A percentile compares a stretch with the other conserved stretches of the same genome.
These are phyloP conservation scores for Colletotrichum sp. DNA, from an alignment of 2,329 filamentous ascomycete genomes.

Conservation along the genomic window DNA sequence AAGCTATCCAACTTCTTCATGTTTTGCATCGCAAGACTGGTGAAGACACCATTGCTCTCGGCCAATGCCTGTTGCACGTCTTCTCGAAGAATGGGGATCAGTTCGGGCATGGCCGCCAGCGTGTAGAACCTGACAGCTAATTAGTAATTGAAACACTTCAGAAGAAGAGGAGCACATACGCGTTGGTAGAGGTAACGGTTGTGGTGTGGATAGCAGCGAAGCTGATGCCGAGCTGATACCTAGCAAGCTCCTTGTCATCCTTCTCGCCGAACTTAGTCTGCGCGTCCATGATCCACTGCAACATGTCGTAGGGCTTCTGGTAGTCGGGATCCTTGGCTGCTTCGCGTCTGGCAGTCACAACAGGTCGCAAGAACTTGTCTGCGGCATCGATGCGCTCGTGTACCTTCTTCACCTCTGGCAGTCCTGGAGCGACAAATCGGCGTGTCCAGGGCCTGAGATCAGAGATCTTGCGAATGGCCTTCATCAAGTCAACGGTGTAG, in stretches of 20 bases:
- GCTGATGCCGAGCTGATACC: constrained; percentile 45
- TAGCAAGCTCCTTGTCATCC: constrained; percentile 40
- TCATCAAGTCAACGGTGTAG: constrained; percentile 49
- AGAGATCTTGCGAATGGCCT: constrained; percentile 30
- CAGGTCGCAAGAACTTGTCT: constrained; percentile 37
- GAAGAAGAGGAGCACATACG: background rate
- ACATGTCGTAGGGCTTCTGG: constrained; percentile 48
- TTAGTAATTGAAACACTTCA: too few species aligned
- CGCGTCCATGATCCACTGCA: constrained; percentile 50
- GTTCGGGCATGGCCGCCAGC: constrained; percentile 53
- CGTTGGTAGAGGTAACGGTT: constrained; percentile 48
- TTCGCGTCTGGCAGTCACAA: constrained; percentile 34
- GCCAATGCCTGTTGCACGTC: constrained; percentile 48
- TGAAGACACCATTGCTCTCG: constrained; percentile 35
- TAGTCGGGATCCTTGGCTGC: constrained; percentile 1
- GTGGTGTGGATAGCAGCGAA: constrained; percentile 60
- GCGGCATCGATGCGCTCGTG: constrained; percentile 34
- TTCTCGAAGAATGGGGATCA: constrained; percentile 53
- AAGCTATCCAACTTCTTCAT: constrained; percentile 47
- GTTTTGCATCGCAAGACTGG: constrained; percentile 38
- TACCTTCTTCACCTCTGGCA: constrained; percentile 39
- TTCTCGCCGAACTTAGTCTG: constrained; percentile 35
- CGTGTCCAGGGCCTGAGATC: constrained; percentile 35
- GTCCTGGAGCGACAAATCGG: constrained; percentile 31
- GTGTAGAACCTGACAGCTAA: too few species aligned